phyloP scores from a whole-genome alignment of 148 eudicot genomes.

The Fagopyrum tataricum region DNA sequence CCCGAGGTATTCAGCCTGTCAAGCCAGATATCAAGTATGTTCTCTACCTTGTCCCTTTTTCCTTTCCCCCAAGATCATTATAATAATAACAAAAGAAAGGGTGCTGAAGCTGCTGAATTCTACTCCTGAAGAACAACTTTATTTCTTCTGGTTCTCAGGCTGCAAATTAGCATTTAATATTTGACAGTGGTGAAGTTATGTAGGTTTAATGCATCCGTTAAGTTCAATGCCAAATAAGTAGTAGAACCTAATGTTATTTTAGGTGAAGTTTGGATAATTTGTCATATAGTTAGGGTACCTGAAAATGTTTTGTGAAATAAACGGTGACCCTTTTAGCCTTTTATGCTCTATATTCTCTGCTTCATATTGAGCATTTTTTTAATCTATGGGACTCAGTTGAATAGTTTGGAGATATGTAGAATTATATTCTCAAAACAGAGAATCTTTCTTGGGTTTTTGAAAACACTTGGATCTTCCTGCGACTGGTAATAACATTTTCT shows the following conservation, averaged over 20 bases:
- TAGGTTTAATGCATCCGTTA: background rate
- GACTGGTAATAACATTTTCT: background rate
- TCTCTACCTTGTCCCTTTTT: background rate
- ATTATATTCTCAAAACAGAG: background rate
- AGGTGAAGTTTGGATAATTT: background rate
- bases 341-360: background rate
- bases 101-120: background rate
- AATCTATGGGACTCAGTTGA: background rate
- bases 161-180: background rate
- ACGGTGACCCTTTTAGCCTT: background rate
- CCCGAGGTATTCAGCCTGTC: slow-evolving; percentile 87
- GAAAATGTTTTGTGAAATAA: background rate
- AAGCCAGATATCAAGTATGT: slow-evolving; percentile 83
- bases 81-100: background rate
- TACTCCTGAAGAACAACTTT: background rate
- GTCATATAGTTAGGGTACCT: background rate
- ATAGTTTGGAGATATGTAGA: background rate
- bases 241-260: background rate
- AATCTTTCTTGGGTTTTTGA: background rate
- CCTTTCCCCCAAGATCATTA: background rate
- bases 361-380: background rate
- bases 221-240: background rate
- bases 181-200: background rate
- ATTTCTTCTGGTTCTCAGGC: background rate
- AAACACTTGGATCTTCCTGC: background rate